A percentile compares a stretch with the other conserved stretches of the same genome.
phyloP scores from a whole-genome alignment of 73 alveolate genomes.

The Paramecium biaurelia region DNA sequence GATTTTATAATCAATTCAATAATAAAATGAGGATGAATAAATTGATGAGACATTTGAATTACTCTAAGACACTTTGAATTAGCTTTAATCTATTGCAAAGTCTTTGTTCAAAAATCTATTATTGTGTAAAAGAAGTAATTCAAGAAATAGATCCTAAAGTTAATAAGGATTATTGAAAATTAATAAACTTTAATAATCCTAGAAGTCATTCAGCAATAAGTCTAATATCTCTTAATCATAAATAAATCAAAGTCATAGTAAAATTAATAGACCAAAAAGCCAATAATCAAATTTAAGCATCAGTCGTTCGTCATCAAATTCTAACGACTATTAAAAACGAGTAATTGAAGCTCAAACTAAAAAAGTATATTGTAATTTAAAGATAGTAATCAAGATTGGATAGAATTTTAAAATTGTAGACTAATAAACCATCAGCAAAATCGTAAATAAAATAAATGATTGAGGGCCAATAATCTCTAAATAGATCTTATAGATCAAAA shows the following conservation, averaged over 20 bases:
- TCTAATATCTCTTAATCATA: not conserved
- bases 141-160: not conserved
- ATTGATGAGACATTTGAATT: not conserved
- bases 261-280: not conserved
- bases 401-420: not conserved
- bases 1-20: not conserved
- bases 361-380: not conserved
- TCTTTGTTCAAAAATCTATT: not conserved
- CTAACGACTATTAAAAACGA: not conserved
- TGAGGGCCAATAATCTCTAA: not conserved
- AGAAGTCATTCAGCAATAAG: not conserved
- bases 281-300: not conserved
- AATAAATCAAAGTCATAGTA: not conserved
- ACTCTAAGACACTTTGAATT: not conserved
- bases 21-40: not conserved
- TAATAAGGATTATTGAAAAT: not conserved
- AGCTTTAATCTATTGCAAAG: not conserved
- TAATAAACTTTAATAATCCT: not conserved
- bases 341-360: not conserved
- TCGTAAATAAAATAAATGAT: not conserved
- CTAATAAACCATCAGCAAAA: not conserved
- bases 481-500: not conserved
- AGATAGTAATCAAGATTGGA: constrained; percentile 26
- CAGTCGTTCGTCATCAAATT: not conserved
- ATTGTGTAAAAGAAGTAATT: not conserved